Percentiles rank a stretch among this genome's conserved stretches.
Evolutionary conservation across 2,329 filamentous ascomycete species (phyloP).

Genomic region (Fusarium abutilonis): DNA sequence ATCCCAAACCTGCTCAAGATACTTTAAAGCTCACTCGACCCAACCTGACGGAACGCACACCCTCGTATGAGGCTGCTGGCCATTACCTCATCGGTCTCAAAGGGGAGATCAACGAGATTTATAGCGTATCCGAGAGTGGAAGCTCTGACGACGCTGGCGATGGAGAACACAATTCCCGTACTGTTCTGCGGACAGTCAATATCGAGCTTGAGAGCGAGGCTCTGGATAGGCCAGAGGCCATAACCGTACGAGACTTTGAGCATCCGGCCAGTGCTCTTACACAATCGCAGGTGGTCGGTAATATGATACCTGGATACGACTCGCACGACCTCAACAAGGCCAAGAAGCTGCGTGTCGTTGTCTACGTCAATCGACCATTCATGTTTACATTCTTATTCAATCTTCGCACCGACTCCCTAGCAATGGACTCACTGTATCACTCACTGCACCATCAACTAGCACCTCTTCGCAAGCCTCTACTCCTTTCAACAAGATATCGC

Average conservation of each 20-base stretch:
- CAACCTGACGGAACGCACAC: conserved; percentile 17
- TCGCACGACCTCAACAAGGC: conserved; percentile 64
- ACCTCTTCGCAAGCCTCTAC: conserved; percentile 66
- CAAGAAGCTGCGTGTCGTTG: conserved; percentile 71
- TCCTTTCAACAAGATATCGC: conserved; percentile 66
- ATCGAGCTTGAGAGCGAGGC: conserved; percentile 66
- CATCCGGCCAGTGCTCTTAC: conserved; percentile 50
- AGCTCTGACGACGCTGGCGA: conserved; percentile 48
- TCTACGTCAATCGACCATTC: conserved; percentile 80
- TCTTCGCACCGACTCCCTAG: conserved; percentile 65
- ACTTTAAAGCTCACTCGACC: conserved; percentile 21
- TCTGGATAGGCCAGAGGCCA: conserved; percentile 54
- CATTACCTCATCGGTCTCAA: conserved; percentile 75
- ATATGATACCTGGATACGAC: conserved; percentile 47
- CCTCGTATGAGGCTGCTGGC: conserved; percentile 51
- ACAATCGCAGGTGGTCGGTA: conserved; percentile 50
- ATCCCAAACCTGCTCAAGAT: conserved; percentile 27
- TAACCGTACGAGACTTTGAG: conserved; percentile 58
- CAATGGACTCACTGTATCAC: conserved; percentile 65
- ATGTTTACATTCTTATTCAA: conserved; percentile 79
- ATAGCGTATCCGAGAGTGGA: conserved; percentile 46
- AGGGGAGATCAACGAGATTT: conserved; percentile 67
- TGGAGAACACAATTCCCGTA: conserved; percentile 61
- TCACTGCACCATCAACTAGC: conserved; percentile 69
- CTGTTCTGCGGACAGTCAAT: conserved; percentile 71